These are phyloP conservation scores for Suillus sp. DNA, from an alignment of 768 basidiomycete genomes.

Conservation along the genomic window DNA sequence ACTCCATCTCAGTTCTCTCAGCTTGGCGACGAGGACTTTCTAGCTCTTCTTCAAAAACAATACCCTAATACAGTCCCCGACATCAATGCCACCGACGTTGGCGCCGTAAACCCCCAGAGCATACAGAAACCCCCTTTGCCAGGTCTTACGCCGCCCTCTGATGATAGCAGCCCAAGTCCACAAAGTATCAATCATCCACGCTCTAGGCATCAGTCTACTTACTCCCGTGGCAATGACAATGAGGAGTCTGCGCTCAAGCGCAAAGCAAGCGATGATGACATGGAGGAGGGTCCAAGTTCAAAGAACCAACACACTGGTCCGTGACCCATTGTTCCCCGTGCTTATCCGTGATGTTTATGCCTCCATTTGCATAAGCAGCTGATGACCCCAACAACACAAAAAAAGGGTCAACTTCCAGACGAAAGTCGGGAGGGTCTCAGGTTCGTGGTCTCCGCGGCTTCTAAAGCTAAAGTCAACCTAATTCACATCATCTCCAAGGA, in stretches of 20 bases:
- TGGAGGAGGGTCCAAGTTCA: conserved; percentile 63
- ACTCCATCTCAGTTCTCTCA: conserved; percentile 57
- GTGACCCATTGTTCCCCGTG: conserved; percentile 23
- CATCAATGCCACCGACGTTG: conserved; percentile 30
- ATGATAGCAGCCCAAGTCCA: conserved; percentile 81
- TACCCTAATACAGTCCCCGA: conserved; percentile 44
- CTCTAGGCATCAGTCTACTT: conserved; percentile 19
- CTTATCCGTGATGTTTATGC: background rate
- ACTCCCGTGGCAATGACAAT: conserved; percentile 35
- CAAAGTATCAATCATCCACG: conserved; percentile 43
- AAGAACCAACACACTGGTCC: conserved; percentile 68
- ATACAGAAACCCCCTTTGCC: conserved; percentile 49
- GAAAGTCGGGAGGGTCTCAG: conserved; percentile 44
- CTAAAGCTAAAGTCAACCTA: conserved; percentile 3
- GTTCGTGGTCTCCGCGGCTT: conserved; percentile 25
- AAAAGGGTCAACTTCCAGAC: conserved; percentile 32
- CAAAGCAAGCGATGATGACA: conserved; percentile 70
- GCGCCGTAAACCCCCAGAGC: conserved; percentile 61
- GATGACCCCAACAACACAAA: conserved; percentile 29
- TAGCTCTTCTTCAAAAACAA: conserved; percentile 77
- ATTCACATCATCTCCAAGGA: conserved; percentile 46
- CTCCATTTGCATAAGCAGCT: conserved; percentile 14
- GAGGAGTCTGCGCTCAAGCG: conserved; percentile 65
- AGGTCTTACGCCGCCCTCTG: conserved; percentile 62
- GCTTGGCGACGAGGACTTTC: conserved; percentile 74